Conservation (phyloP, 2,329 filamentous ascomycete genomes). For the Dactylellina parvicollis region DNA sequence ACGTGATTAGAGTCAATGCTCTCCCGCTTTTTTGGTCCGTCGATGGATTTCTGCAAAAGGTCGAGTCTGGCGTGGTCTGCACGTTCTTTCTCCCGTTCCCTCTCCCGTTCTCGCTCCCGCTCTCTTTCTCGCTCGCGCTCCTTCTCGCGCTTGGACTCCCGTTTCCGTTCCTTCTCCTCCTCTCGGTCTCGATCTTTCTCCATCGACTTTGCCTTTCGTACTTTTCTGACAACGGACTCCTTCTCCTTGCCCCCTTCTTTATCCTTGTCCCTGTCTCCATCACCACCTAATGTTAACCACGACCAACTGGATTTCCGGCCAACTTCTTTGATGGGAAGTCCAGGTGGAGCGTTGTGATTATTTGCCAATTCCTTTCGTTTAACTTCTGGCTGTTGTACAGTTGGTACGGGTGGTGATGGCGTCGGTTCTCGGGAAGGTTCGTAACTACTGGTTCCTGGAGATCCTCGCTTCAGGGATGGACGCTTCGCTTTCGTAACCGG, state of each 20-base stretch:
- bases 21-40: constrained; percentile 77
- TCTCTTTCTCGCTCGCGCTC: constrained; percentile 67
- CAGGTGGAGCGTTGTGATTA: constrained; percentile 59
- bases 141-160: constrained; percentile 63
- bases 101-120: constrained; percentile 65
- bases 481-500: constrained; percentile 26
- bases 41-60: constrained; percentile 86
- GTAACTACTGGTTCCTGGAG: constrained; percentile 31
- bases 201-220: constrained; percentile 47
- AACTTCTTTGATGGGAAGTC: constrained; percentile 77
- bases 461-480: constrained; percentile 41
- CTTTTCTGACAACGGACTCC: constrained; percentile 57
- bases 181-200: constrained; percentile 71
- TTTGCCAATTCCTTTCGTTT: constrained; percentile 30
- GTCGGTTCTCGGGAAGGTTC: constrained; percentile 21
- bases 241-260: constrained; percentile 75
- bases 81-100: constrained; percentile 61
- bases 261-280: constrained; percentile 70
- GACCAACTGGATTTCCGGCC: constrained; percentile 79
- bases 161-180: constrained; percentile 61
- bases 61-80: constrained; percentile 76
- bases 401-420: constrained; percentile 12
- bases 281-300: constrained; percentile 74
- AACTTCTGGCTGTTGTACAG: constrained; percentile 8
- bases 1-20: constrained; percentile 82